phyloP scores from a whole-genome alignment of 2,329 filamentous ascomycete species.

The Nemania abortiva region DNA sequence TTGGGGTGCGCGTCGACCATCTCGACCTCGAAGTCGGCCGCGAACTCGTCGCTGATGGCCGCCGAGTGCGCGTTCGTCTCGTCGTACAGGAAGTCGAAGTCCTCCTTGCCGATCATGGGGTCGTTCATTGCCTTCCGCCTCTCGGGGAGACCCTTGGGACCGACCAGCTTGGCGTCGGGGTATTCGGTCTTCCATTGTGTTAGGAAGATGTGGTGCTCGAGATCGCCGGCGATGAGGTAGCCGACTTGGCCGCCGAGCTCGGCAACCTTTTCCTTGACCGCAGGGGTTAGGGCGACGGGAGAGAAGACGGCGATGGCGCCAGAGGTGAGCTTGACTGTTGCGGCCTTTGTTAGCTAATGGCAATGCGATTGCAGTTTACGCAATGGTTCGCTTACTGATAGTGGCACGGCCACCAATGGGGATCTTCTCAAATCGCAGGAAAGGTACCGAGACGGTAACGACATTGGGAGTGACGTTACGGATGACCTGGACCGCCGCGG shows the following conservation, averaged over 20 bases:
- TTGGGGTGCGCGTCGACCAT: constrained; percentile 84
- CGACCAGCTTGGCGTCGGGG: constrained; percentile 83
- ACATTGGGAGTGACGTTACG: constrained; percentile 84
- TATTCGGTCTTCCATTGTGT: constrained; percentile 85
- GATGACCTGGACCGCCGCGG: constrained; percentile 88
- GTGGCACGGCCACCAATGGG: constrained; percentile 91
- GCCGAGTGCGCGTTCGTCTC: constrained; percentile 62
- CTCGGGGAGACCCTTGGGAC: constrained; percentile 83
- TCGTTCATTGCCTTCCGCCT: constrained; percentile 76
- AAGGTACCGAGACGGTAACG: constrained; percentile 84
- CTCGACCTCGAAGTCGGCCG: constrained; percentile 86
- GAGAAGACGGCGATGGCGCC: constrained; percentile 91
- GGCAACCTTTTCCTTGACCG: constrained; percentile 73
- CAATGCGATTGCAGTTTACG: background rate
- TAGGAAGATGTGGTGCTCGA: constrained; percentile 96
- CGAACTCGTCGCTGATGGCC: constrained; percentile 80
- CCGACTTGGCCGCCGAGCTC: constrained; percentile 76
- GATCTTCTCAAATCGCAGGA: constrained; percentile 81
- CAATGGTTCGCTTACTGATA: constrained; percentile 69
- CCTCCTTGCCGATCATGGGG: constrained; percentile 64
- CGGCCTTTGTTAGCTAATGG: constrained; percentile 16
- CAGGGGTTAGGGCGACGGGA: constrained; percentile 84
- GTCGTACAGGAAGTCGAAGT: constrained; percentile 77
- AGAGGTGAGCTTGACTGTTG: constrained; percentile 64
- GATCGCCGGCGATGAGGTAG: constrained; percentile 89